These are phyloP conservation scores for Penicillium sp. DNA, from an alignment of 2,329 filamentous ascomycete genomes.

Conservation along the genomic window DNA sequence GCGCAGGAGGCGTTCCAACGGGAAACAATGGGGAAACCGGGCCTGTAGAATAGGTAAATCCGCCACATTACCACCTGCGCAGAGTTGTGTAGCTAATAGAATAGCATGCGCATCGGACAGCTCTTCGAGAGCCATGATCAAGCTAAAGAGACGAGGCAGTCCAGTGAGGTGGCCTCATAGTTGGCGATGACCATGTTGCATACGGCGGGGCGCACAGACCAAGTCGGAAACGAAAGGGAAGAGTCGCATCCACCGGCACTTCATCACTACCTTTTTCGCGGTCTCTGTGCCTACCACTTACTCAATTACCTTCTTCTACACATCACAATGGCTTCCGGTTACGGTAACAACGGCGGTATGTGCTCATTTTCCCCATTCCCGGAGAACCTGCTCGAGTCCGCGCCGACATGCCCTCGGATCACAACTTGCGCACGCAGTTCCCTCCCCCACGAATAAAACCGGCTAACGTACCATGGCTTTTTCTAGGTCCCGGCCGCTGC, in stretches of 20 bases:
- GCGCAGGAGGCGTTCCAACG: conserved; percentile 55
- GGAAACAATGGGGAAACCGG: conserved; percentile 49
- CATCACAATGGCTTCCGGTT: conserved; percentile 51
- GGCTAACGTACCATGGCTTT: conserved; percentile 25
- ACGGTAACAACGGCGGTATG: conserved; percentile 56
- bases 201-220: conserved; percentile 31
- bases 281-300: conserved; percentile 23
- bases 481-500: conserved; percentile 71
- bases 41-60: conserved; percentile 54
- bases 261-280: conserved; percentile 26
- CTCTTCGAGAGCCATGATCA: conserved; percentile 37
- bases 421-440: conserved; percentile 21
- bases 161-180: conserved; percentile 31
- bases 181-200: conserved; percentile 25
- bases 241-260: conserved; percentile 33
- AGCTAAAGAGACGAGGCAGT: conserved; percentile 13
- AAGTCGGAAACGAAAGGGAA: conserved; percentile 35
- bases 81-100: conserved; percentile 58
- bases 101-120: conserved; percentile 59
- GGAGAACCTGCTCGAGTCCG: conserved; percentile 6
- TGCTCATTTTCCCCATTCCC: conserved; percentile 12
- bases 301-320: conserved; percentile 22
- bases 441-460: conserved; percentile 17
- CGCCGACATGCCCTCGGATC: conserved; percentile 14
- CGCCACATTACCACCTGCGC: conserved; percentile 54